phyloP scores from a whole-genome alignment of 106 monocot species.

The Allium cepa region DNA sequence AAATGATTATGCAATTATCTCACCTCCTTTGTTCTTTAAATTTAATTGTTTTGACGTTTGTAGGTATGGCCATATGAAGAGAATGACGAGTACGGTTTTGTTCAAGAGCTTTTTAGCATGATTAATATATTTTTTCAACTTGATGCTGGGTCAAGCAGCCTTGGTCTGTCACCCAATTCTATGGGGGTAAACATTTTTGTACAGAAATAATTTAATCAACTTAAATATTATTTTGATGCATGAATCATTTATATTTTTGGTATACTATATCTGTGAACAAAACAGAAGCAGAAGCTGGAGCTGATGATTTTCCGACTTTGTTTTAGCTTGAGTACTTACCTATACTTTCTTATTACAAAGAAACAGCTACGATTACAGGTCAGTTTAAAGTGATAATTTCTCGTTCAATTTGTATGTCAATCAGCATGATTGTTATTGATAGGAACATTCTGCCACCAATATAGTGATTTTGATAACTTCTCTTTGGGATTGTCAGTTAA shows the following conservation, averaged over 20 bases:
- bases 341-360: slow-evolving; percentile 66
- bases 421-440: not conserved
- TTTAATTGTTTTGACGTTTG: not conserved
- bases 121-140: slow-evolving; percentile 53
- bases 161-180: slow-evolving; percentile 23
- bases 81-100: slow-evolving; percentile 64
- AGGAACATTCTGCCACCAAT: too few species aligned
- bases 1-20: not conserved
- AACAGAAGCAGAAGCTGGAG: slow-evolving; percentile 33
- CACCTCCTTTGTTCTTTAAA: not conserved
- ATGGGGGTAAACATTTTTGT: slow-evolving; percentile 29
- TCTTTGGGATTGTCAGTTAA: too few species aligned
- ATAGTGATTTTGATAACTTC: too few species aligned
- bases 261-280: not conserved
- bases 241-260: slow-evolving; percentile 8
- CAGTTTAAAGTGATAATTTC: slow-evolving; percentile 5
- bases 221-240: not conserved
- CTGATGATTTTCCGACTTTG: slow-evolving; percentile 40
- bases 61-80: slow-evolving; percentile 99
- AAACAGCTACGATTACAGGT: slow-evolving; percentile 64
- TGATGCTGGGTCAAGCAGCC: slow-evolving; percentile 29
- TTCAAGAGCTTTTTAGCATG: slow-evolving; percentile 55
- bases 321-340: slow-evolving; percentile 65
- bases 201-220: not conserved
- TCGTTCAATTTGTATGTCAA: not conserved